phyloP scores from a whole-genome alignment of 129 eudicot genomes.

The Lactuca sativa region DNA sequence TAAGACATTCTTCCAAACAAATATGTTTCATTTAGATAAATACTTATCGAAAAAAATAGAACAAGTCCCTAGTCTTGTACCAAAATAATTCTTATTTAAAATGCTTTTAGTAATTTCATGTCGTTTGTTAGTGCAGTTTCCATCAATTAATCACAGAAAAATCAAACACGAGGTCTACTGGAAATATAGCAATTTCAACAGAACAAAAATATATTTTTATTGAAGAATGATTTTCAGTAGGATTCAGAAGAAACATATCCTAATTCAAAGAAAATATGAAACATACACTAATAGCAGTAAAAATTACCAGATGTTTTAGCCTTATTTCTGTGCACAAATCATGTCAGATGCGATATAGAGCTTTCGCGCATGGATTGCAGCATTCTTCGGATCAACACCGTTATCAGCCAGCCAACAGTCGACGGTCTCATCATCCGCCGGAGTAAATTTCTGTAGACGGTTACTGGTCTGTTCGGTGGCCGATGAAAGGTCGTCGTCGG shows the following conservation, averaged over 20 bases:
- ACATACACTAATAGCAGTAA: slow-evolving; percentile 2
- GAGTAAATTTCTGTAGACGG: slow-evolving; percentile 4
- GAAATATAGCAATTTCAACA: not conserved
- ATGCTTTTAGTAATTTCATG: too few relatives aligned
- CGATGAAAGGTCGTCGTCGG: not conserved
- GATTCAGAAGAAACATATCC: slow-evolving; percentile 3
- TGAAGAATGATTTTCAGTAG: not conserved
- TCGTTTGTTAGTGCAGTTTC: too few relatives aligned
- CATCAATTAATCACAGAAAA: too few relatives aligned
- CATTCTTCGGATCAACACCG: slow-evolving; percentile 11
- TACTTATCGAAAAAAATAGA: too few relatives aligned
- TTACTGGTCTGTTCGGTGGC: slow-evolving; percentile 13
- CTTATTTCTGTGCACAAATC: slow-evolving; percentile 30
- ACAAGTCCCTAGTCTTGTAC: too few relatives aligned
- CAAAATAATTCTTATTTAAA: too few relatives aligned
- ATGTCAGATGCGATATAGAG: slow-evolving; percentile 9
- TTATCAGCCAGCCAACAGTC: slow-evolving; percentile 30
- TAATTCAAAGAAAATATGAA: not conserved
- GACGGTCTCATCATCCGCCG: slow-evolving; percentile 16
- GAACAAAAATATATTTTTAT: slow-evolving; percentile 8
- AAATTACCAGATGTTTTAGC: slow-evolving; percentile 11
- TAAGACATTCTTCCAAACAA: too few relatives aligned
- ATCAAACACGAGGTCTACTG: too few relatives aligned
- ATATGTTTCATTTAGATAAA: too few relatives aligned
- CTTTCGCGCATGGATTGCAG: slow-evolving; percentile 12